Percentiles rank a stretch among this genome's conserved stretches.
phyloP scores from a whole-genome alignment of 2,329 filamentous ascomycete genomes.

The Bisporella sp. region DNA sequence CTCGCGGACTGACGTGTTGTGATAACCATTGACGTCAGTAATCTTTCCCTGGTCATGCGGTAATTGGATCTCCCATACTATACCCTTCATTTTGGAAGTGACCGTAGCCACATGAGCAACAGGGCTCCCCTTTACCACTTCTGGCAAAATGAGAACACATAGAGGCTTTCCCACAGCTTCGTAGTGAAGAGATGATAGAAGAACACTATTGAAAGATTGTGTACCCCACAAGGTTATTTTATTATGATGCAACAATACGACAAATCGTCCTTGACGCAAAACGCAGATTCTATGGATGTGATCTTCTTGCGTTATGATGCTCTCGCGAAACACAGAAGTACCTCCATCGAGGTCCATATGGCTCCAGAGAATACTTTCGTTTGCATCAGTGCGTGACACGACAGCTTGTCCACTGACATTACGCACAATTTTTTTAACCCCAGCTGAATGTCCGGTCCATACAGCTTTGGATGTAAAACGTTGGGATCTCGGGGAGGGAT shows the following conservation, averaged over 20 bases:
- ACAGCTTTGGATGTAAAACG: slow-evolving; percentile 57
- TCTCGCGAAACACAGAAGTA: slow-evolving; percentile 57
- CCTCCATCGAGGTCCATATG: slow-evolving; percentile 48
- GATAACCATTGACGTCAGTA: slow-evolving; percentile 28
- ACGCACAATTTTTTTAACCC: slow-evolving; percentile 79
- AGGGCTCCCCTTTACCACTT: slow-evolving; percentile 42
- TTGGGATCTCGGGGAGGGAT: slow-evolving; percentile 53
- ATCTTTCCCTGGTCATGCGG: slow-evolving; percentile 40
- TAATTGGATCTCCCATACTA: slow-evolving; percentile 72
- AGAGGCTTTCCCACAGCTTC: slow-evolving; percentile 62
- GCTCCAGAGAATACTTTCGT: slow-evolving; percentile 79
- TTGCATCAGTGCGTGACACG: slow-evolving; percentile 70
- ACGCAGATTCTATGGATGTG: slow-evolving; percentile 78
- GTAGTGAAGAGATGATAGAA: slow-evolving; percentile 54
- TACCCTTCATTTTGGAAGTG: slow-evolving; percentile 67
- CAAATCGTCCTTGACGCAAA: slow-evolving; percentile 67
- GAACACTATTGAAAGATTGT: slow-evolving; percentile 47
- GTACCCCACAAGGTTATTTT: slow-evolving; percentile 77
- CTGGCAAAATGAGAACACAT: slow-evolving; percentile 71
- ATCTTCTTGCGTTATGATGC: slow-evolving; percentile 57
- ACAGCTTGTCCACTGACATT: slow-evolving; percentile 75
- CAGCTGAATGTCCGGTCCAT: slow-evolving; percentile 78
- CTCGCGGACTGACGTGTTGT: slow-evolving; percentile 44
- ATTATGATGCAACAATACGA: slow-evolving; percentile 71
- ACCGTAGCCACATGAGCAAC: slow-evolving; percentile 73